Conservation (phyloP, 495 filamentous ascomycete species). For the Podospora pseudocomata region DNA sequence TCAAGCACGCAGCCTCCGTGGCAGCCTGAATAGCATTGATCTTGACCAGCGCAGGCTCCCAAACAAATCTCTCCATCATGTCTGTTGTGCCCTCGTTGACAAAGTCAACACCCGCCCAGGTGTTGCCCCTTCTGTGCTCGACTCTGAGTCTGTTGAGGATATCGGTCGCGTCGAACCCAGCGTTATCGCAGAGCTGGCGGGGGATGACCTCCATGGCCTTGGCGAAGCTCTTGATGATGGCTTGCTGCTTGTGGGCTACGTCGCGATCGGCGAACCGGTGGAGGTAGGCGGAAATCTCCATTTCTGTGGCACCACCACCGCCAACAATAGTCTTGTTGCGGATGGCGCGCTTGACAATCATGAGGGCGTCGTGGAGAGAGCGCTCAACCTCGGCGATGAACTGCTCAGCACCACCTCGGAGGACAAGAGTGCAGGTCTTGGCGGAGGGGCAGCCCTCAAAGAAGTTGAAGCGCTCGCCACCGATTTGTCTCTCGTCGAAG, state of each 20-base stretch:
- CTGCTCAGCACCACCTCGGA: conserved; percentile 95
- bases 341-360: conserved; percentile 97
- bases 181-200: conserved; percentile 95
- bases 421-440: conserved; percentile 93
- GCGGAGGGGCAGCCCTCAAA: conserved; percentile 93
- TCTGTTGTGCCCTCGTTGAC: conserved; percentile 83
- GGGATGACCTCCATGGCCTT: conserved; percentile 97
- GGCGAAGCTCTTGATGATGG: conserved; percentile 95
- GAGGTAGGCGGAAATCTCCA: conserved; percentile 92
- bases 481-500: conserved; percentile 96
- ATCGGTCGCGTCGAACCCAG: conserved; percentile 96
- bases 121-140: conserved; percentile 85
- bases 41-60: conserved; percentile 96
- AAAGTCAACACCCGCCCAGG: conserved; percentile 96
- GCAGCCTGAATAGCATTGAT: conserved; percentile 95
- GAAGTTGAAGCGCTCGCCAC: conserved; percentile 95
- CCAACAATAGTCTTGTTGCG: conserved; percentile 92
- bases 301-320: conserved; percentile 91
- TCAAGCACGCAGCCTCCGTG: conserved; percentile 90
- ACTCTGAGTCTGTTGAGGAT: conserved; percentile 92
- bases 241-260: conserved; percentile 90
- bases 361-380: conserved; percentile 95
- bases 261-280: conserved; percentile 88
- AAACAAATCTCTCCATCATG: conserved; percentile 91
- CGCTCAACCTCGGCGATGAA: conserved; percentile 99